Base-by-base conservation (phyloP, 176 grass and related monocot species). In the Poa annua region DNA sequence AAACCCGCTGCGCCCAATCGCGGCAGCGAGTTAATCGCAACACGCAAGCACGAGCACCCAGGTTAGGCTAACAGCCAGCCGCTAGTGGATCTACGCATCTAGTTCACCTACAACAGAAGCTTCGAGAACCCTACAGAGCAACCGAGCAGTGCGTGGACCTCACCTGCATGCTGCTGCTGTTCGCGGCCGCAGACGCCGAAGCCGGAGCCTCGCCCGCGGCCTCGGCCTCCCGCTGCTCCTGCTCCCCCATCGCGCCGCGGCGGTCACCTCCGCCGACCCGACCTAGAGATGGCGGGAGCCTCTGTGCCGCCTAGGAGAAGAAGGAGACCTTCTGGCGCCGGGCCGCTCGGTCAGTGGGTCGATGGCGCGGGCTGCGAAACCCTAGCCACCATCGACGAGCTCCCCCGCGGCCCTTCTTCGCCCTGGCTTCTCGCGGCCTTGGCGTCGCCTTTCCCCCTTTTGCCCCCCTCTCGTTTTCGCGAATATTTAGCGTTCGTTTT, bases 311-410 rank as follows among this genome's bases (percentile, higher is more conserved):
- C 50, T 34, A 12, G 47, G 25, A 20, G 32, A 36, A 54, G 74
- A 35, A 21, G 32, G 21, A 57, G 20, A 9, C 64, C 69, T 44
- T 60, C 56, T 39, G 24, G 68, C 39, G 29, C 49, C 50, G 48
- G 64, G 41, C 51, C 11, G 60, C 51, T 75, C 75, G 66, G 52
- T 83, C 75, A 84, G 84, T 21, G 14, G 53, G 24, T 61, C 17
- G 68, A 83, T 21, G 50, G 25, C 71, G 75, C 39, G n/a, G 73
- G 67, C 75, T 45, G 65, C 62, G 85, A 91, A 96, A 96, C 90
- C 93, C 93, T 90, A 92, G 51, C 81, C 86, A 89, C 84, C 88
- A 93, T 87, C 74, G 87, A 91, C 88, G 52, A 79, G 80, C n/a
- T 6, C 42, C 10, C 44, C 10, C 44, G 59, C 9, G 33, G 45